Evolutionary conservation across 164 flowering plant species (phyloP), one percentile per base, ranked within the genome.

Genomic region (Saururus chinensis): DNA sequence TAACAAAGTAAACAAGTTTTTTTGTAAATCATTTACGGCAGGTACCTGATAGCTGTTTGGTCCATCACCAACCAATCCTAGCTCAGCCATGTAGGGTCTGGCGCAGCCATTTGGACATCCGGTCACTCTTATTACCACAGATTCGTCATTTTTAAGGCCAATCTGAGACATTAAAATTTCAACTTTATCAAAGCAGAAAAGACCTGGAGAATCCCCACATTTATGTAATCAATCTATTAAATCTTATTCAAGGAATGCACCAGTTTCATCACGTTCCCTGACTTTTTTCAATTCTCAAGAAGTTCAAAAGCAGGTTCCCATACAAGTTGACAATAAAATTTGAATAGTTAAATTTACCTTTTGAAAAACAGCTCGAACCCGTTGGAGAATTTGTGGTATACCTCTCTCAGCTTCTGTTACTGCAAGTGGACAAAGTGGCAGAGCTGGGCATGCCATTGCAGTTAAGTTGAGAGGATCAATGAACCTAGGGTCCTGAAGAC

Each of bases 81-180:
- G 96, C 73, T 93, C 99, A 70, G 97, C 99, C 99, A 93, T 88
- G 76, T 93, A 93, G 12, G 96, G 99, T 64, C 99, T 78, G 10
- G 99, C 96, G 80, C 99, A 93, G 52, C 99, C 97, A 73, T 95
- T 95, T 1, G 97, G 99, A 73, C 99, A 95, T 53, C 99, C 99
- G 58, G 99, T 95, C 56, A 89, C 65, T 80, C 99, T 84, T 63
- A 89, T 70, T 22, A 95, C 99, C 19, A 95, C 66, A 49, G 97
- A 84, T 65, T 91, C 97, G 64, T 66, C 80, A 74, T 84, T 82
- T 77, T 79, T 76, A 60, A 95, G 86, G 68, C 97, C 97, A 72
- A 95, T 93, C 97, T 95, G 79, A 60, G 63, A 74, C 40, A 58
- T 2, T 30, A 70, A 14, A 64, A 60, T 64, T 42, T 4, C 17